Conservation (phyloP, 345 rosid genomes). For the Linum trigynum region DNA sequence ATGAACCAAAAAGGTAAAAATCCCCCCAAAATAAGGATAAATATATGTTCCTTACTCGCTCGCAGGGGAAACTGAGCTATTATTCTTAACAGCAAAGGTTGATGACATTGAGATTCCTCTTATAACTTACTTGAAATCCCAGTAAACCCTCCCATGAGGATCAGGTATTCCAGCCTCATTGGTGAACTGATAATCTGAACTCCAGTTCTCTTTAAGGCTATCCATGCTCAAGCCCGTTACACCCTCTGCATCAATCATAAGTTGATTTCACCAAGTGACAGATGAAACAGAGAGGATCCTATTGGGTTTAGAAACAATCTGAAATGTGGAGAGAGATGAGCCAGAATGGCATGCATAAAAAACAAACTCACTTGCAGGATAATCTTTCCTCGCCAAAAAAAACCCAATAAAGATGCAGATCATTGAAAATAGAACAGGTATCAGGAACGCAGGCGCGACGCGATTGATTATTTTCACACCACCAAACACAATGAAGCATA, state of each 20-base stretch:
- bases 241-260: slow-evolving; percentile 47
- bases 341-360: neutral
- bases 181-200: slow-evolving; percentile 77
- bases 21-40: neutral
- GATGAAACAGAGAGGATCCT: neutral
- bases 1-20: no score
- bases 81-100: slow-evolving; percentile 6
- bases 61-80: neutral
- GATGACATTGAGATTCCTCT: slow-evolving; percentile 16
- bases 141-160: slow-evolving; percentile 52
- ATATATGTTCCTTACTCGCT: neutral
- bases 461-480: slow-evolving; percentile 99
- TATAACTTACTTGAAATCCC: slow-evolving; percentile 81
- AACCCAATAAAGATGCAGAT: slow-evolving; percentile 87
- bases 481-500: slow-evolving; percentile 96
- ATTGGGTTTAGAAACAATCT: neutral
- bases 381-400: slow-evolving; percentile 51
- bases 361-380: slow-evolving; percentile 56
- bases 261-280: neutral
- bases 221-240: slow-evolving; percentile 70
- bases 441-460: slow-evolving; percentile 95
- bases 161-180: slow-evolving; percentile 95
- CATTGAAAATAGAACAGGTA: slow-evolving; percentile 81
- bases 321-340: neutral
- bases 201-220: slow-evolving; percentile 88